phyloP scores from a whole-genome alignment of 2,329 filamentous ascomycete genomes.

The Fusarium virguliforme region DNA sequence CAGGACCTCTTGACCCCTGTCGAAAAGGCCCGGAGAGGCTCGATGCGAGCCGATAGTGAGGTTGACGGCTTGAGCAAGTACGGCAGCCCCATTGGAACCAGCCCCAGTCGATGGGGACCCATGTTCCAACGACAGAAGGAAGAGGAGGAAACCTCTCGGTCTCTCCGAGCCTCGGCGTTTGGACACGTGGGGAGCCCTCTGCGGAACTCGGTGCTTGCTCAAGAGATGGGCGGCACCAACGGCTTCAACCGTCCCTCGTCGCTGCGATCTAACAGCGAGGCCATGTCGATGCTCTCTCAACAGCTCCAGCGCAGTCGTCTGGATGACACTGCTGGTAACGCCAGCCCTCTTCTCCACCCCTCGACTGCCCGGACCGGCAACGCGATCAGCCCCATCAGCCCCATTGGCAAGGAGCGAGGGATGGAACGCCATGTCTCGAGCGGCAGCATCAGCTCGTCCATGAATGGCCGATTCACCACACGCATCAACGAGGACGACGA shows the following conservation, averaged over 20 bases:
- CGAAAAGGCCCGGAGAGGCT: slow-evolving; percentile 77
- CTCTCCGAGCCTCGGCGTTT: slow-evolving; percentile 68
- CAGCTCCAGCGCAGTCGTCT: slow-evolving; percentile 75
- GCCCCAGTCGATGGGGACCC: slow-evolving; percentile 74
- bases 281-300: slow-evolving; percentile 73
- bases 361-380: slow-evolving; percentile 58
- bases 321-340: slow-evolving; percentile 62
- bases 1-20: slow-evolving; percentile 78
- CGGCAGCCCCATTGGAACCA: slow-evolving; percentile 73
- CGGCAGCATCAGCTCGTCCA: slow-evolving; percentile 69
- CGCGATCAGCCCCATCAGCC: slow-evolving; percentile 58
- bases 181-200: slow-evolving; percentile 78
- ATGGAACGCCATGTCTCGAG: slow-evolving; percentile 74
- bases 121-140: slow-evolving; percentile 74
- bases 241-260: slow-evolving; percentile 60
- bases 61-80: slow-evolving; percentile 71
- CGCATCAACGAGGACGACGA: slow-evolving; percentile 77
- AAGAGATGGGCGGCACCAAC: slow-evolving; percentile 64
- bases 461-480: slow-evolving; percentile 73
- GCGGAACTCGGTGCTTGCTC: slow-evolving; percentile 74
- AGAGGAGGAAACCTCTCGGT: slow-evolving; percentile 66
- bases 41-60: slow-evolving; percentile 70
- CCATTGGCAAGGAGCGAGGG: slow-evolving; percentile 61
- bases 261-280: slow-evolving; percentile 63
- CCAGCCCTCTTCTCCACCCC: slow-evolving; percentile 68